Evolutionary conservation across 306 rosid species (phyloP).

Genomic region (Quercus bicolor): DNA sequence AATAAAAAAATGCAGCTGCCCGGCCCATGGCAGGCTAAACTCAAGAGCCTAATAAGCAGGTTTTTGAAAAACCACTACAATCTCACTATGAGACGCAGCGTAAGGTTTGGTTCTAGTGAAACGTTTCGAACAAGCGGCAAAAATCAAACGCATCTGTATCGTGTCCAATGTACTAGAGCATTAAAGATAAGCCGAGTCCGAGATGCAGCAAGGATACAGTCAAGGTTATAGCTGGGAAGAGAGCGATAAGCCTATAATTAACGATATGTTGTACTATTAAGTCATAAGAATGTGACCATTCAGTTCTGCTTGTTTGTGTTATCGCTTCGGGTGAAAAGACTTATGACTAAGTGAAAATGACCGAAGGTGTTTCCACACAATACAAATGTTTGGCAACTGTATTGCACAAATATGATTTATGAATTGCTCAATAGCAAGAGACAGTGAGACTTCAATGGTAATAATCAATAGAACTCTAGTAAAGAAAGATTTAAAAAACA

Average conservation of each 20-base stretch:
- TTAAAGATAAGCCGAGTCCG: too few species aligned
- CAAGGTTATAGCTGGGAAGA: too few species aligned
- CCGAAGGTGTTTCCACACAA: not conserved
- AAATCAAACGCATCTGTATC: too few species aligned
- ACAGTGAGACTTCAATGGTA: not conserved
- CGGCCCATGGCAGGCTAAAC: not conserved
- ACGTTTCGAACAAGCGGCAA: too few species aligned
- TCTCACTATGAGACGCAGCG: too few species aligned
- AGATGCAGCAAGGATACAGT: too few species aligned
- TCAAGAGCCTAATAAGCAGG: not conserved
- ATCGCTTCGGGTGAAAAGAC: not conserved
- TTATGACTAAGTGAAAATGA: not conserved
- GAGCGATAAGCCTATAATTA: too few species aligned
- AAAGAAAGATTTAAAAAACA: not conserved
- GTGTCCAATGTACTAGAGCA: not conserved
- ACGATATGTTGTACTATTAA: too few species aligned
- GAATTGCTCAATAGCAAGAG: constrained; percentile 13
- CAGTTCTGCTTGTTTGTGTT: not conserved
- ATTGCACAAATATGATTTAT: not conserved
- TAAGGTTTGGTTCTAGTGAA: too few species aligned
- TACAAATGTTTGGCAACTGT: not conserved
- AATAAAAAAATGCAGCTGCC: not conserved
- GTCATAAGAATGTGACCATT: too few species aligned
- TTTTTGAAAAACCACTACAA: too few species aligned
- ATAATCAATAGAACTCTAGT: constrained; percentile 1